These are phyloP conservation scores for Xylaria curta DNA, from an alignment of 495 filamentous ascomycete genomes.

Conservation along the genomic window DNA sequence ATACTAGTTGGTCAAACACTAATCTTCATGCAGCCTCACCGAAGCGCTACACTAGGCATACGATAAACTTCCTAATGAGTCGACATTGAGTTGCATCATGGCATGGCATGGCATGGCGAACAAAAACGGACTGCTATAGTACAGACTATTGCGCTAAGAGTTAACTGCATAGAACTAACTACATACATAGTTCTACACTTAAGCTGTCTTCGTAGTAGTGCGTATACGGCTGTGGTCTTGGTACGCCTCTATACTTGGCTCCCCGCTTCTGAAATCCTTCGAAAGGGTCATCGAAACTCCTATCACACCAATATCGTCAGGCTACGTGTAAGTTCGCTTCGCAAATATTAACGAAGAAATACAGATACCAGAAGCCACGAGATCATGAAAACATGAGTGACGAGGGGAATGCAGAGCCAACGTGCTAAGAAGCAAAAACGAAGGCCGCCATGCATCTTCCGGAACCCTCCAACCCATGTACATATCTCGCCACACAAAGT, in stretches of 20 bases:
- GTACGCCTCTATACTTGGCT: background rate
- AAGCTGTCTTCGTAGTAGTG: background rate
- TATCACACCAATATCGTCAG: background rate
- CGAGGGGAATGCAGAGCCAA: background rate
- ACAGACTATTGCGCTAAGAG: background rate
- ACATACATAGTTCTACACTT: background rate
- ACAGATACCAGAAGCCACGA: background rate
- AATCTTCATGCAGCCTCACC: conserved; percentile 7
- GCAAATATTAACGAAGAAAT: background rate
- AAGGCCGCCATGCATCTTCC: background rate
- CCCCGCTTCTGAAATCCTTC: background rate
- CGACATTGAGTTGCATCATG: background rate
- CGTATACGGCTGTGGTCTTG: background rate
- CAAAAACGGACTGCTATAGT: background rate
- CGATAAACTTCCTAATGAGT: conserved; percentile 6
- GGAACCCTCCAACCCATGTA: background rate
- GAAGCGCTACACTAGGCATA: background rate
- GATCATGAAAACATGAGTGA: background rate
- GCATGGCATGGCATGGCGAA: background rate
- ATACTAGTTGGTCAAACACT: background rate
- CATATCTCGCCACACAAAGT: background rate
- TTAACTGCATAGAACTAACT: background rate
- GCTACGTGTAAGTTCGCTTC: background rate
- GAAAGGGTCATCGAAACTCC: background rate
- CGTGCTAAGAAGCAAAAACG: background rate